Conservation (phyloP, 225 moss, liverwort and hornwort species). For the Thuidium tamariscinum region DNA sequence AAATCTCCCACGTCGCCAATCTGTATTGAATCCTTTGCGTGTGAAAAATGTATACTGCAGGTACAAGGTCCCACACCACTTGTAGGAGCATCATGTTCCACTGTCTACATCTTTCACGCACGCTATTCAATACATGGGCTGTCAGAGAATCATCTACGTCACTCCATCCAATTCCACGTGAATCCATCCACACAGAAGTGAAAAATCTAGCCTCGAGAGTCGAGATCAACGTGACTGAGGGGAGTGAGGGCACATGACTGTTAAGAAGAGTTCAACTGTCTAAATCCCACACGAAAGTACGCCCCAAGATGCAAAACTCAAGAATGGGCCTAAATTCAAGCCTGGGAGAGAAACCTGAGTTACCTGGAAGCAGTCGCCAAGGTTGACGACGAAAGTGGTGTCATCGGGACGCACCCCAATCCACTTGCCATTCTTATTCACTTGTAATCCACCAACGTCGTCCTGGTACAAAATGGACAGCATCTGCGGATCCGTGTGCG, state of each 20-base stretch:
- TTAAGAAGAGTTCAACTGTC: no score
- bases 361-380: slow-evolving; percentile 33
- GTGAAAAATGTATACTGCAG: neutral
- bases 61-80: neutral
- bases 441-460: slow-evolving; percentile 26
- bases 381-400: slow-evolving; percentile 25
- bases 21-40: neutral
- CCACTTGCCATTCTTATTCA: slow-evolving; percentile 24
- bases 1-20: neutral
- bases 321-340: neutral
- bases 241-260: no score
- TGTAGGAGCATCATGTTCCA: neutral
- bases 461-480: slow-evolving; percentile 26
- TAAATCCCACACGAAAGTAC: neutral
- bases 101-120: neutral
- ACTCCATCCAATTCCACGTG: neutral
- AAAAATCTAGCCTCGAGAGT: neutral
- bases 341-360: neutral
- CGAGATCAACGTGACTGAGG: neutral
- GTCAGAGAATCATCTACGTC: neutral
- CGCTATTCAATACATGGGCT: no score
- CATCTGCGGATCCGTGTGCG: slow-evolving; percentile 28
- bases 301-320: neutral
- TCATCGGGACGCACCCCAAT: slow-evolving; percentile 33
- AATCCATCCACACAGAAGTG: neutral